Percentiles rank a stretch among this genome's conserved stretches.
These are phyloP conservation scores for Chaetoceros muelleri DNA, from an alignment of 108 stramenopile species.

Conservation along the genomic window DNA sequence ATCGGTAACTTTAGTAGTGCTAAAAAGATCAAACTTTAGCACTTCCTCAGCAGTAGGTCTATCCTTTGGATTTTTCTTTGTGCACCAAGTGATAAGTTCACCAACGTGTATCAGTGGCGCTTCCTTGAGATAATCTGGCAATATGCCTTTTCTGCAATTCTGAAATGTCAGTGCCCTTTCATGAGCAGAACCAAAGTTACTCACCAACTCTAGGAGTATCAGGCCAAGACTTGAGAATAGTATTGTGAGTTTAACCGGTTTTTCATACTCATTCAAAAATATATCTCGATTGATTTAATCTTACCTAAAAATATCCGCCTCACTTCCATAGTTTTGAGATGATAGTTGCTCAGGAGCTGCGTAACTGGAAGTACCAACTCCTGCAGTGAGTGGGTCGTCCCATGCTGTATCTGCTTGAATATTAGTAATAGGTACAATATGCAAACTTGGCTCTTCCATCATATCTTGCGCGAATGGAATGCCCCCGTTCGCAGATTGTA, in stretches of 20 bases:
- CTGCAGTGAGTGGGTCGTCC: conserved; percentile 52
- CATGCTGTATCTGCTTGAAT: conserved; percentile 8
- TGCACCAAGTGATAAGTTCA: conserved; percentile 47
- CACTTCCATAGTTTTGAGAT: conserved; percentile 61
- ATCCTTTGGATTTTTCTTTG: conserved; percentile 28
- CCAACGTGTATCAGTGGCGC: conserved; percentile 38
- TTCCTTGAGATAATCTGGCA: conserved; percentile 35
- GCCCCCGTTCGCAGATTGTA: conserved; percentile 22
- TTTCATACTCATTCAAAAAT: too few relatives aligned
- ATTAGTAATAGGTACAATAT: conserved; percentile 4
- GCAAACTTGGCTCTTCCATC: conserved; percentile 1
- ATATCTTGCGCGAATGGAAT: conserved; percentile 1
- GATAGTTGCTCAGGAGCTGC: conserved; percentile 87
- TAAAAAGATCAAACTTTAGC: background rate
- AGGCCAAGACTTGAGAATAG: conserved; percentile 90
- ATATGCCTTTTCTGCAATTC: conserved; percentile 37
- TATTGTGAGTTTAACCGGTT: too few relatives aligned
- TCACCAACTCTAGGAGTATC: conserved; percentile 88
- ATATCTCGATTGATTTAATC: too few relatives aligned
- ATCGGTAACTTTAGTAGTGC: background rate
- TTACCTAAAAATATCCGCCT: conserved; percentile 89
- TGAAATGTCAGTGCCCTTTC: conserved; percentile 72
- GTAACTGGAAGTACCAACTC: conserved; percentile 93
- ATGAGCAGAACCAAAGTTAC: conserved; percentile 78
- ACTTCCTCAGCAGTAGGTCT: conserved; percentile 56